Conservation (phyloP, 2,329 filamentous ascomycete species). For the Microcyclospora tardicrescens region DNA sequence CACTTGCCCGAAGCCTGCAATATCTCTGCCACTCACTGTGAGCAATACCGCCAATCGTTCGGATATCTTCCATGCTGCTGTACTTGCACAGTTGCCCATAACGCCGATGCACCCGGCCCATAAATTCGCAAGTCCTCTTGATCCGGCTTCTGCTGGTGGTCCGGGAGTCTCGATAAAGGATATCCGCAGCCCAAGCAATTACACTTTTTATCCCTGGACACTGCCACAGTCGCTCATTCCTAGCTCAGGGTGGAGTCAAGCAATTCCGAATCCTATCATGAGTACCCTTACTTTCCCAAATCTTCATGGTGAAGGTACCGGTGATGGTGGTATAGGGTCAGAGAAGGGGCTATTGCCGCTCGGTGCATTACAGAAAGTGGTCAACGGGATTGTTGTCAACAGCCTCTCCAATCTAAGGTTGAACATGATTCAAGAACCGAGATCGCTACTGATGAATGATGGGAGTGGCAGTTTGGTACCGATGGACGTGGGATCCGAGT, state of each 20-base stretch:
- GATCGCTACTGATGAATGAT: constrained; percentile 16
- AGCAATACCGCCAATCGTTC: constrained; percentile 67
- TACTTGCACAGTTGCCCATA: constrained; percentile 66
- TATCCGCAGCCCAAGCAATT: constrained; percentile 53
- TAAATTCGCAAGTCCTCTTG: constrained; percentile 31
- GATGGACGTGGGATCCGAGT: constrained; percentile 31
- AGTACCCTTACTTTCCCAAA: constrained; percentile 57
- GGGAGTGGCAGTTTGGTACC: constrained; percentile 16
- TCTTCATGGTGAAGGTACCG: constrained; percentile 15
- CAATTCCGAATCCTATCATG: constrained; percentile 56
- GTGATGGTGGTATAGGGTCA: constrained; percentile 3
- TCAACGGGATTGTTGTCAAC: constrained; percentile 47
- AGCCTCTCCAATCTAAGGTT: constrained; percentile 49
- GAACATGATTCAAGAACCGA: constrained; percentile 53
- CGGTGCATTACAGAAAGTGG: constrained; percentile 42
- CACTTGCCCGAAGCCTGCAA: constrained; percentile 53
- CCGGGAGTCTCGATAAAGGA: constrained; percentile 44
- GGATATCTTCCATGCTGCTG: constrained; percentile 82
- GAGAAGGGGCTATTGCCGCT: constrained; percentile 10
- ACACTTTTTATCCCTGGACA: constrained; percentile 89
- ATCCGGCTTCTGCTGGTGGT: constrained; percentile 35
- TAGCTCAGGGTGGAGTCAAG: constrained; percentile 60
- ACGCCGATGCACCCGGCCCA: constrained; percentile 39
- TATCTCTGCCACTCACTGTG: constrained; percentile 51
- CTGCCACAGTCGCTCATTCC: constrained; percentile 65